Evolutionary conservation across 225 moss, liverwort and hornwort genomes (phyloP), one percentile per base, ranked within the genome.

Genomic region (Pleurozium schreberi): DNA sequence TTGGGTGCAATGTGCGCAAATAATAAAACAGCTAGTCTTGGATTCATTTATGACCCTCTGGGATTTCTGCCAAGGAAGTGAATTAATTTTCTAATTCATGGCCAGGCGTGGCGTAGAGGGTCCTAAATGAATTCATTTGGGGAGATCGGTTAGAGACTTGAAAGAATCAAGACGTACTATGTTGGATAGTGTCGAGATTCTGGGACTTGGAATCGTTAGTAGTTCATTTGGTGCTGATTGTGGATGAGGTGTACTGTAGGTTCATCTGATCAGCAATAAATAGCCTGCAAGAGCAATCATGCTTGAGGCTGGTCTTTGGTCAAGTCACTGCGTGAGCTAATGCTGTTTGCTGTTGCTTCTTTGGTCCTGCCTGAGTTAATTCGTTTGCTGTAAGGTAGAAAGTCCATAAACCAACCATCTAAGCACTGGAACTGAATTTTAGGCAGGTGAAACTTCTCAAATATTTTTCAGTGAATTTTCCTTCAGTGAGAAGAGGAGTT

Each of bases 31-130:
- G 64, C 53, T 60, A 0, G 40, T 75, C 31, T 45, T 87, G 57
- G 58, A 68, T 90, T 88, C 93, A 91, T 89, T 91, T 91, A 75
- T 45, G 66, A 83, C 68, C 88, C 88, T 91, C 86, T 91, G 67
- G 22, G 61, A 50, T 86, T 19, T 40, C 62, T 9, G 88, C 89
- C 23, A 83, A 83, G 82, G 67, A 87, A 59, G 70, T 80, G 71
- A 20, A 38, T 61, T n/a, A n/a, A n/a, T n/a, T n/a, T 38, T 57
- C 22, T 9, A 9, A 31, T 78, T 87, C 67, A 60, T 88, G 91
- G 73, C 71, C 85, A 86, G 81, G 71, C 64, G 20, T 84, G 68
- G 82, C 67, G 19, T 75, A 90, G 90, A 93, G 87, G 87, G 87
- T 92, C 49, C 85, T 87, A 89, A 87, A 84, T 93, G 90, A 85